A percentile compares a stretch with the other conserved stretches of the same genome.
Conservation (phyloP, 768 basidiomycete species). For the Leccinum sublutescens region DNA sequence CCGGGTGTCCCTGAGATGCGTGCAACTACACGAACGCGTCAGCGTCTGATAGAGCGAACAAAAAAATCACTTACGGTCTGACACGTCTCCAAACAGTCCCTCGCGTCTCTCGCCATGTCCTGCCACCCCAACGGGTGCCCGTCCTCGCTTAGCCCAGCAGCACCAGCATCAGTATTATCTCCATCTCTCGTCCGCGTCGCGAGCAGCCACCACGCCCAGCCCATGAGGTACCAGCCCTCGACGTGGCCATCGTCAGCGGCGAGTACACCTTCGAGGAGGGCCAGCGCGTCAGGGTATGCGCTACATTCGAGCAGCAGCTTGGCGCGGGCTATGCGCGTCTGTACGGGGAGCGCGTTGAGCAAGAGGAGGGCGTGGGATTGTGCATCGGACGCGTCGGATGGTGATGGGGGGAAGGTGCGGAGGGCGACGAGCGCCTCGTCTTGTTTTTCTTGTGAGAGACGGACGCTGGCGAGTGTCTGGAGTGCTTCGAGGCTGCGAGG, state of each 20-base stretch:
- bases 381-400: constrained; percentile 8
- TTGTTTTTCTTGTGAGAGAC: constrained; percentile 81
- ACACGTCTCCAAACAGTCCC: constrained; percentile 83
- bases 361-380: constrained; percentile 37
- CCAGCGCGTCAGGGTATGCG: constrained; percentile 67
- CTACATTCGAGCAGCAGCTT: constrained; percentile 79
- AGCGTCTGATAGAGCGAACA: not conserved
- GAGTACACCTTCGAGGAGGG: constrained; percentile 77
- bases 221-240: constrained; percentile 93
- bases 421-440: constrained; percentile 66
- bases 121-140: constrained; percentile 58
- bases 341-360: constrained; percentile 50
- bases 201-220: constrained; percentile 90
- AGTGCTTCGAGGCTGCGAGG: constrained; percentile 77
- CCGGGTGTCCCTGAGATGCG: constrained; percentile 66
- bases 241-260: constrained; percentile 81
- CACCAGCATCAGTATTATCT: constrained; percentile 35
- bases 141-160: constrained; percentile 33
- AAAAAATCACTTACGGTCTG: constrained; percentile 50
- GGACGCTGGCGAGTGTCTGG: constrained; percentile 78
- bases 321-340: constrained; percentile 69
- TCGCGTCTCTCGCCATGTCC: constrained; percentile 68
- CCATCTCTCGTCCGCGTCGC: constrained; percentile 66
- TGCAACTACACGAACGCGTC: constrained; percentile 52
- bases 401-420: constrained; percentile 15